Evolutionary conservation across 805 yeast species (phyloP), one percentile per base, ranked within the genome.

Genomic region (Candida lessepsii): DNA sequence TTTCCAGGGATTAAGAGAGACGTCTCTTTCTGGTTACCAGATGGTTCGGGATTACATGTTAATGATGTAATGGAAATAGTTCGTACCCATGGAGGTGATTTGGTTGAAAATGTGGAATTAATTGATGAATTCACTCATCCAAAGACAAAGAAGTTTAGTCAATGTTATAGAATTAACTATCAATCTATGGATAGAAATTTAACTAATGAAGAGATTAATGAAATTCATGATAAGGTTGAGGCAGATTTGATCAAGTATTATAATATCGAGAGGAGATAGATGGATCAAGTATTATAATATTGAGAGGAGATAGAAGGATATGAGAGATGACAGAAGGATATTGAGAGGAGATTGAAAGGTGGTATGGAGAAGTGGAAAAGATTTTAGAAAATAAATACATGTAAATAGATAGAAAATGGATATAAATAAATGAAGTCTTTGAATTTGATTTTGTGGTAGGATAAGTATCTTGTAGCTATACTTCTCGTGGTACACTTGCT

Each of bases 21-120:
- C 57, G 79, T 90, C 20, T 86, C 97, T 8, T 93, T 91, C 61
- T 93, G 98, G 98, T 66, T 86, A 19, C 83, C 88, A 5, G 56
- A 62, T 2, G 64, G 60, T 5, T 46, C 57, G 0, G 41, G 59
- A 7, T 57, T 86, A 27, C 97, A 91, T 54, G 85, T 81, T 47
- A 93, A 93, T 58, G 99, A 93, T 58, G 72, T 93, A 20, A 91
- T 88, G 96, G 99, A 93, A 60, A 72, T 86, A 37, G 93, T 93
- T 15, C 80, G 99, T 57, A 75, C 76, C 41, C 73, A 74, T 30
- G 96, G 93, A 7, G 95, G 93, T 3, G 95, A 88, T 61, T 67
- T 89, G 43, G 95, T 90, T 0, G 98, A 91, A 61, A 86, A 81
- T 51, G 98, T 93, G 2, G 68, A 72, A 34, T 63, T 85, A 33